A percentile compares a stretch with the other conserved stretches of the same genome.
phyloP scores from a whole-genome alignment of 768 basidiomycete species.

The Boletus rubroflammeus region DNA sequence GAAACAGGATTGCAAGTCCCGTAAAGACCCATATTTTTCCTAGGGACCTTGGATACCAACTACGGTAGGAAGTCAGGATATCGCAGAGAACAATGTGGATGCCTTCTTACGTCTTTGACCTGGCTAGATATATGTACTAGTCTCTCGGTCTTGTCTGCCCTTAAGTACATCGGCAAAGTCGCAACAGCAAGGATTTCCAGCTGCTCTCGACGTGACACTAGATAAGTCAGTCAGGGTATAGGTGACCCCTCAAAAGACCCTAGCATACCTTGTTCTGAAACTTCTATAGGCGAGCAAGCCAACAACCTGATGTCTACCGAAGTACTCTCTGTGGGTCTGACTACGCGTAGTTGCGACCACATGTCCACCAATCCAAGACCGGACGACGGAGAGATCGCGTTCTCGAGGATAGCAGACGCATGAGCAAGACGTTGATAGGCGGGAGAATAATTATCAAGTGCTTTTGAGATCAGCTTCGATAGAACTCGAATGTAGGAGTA shows the following conservation, averaged over 20 bases:
- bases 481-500: conserved; percentile 65
- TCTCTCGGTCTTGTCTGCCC: conserved; percentile 3
- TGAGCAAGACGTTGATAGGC: conserved; percentile 33
- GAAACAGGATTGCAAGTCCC: conserved; percentile 19
- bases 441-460: conserved; percentile 35
- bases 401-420: conserved; percentile 40
- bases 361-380: conserved; percentile 71
- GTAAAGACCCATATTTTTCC: neutral
- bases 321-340: conserved; percentile 12
- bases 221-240: neutral
- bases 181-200: conserved; percentile 24
- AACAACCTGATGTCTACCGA: conserved; percentile 20
- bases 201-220: conserved; percentile 24
- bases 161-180: conserved; percentile 16
- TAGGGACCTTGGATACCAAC: conserved; percentile 14
- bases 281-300: conserved; percentile 2
- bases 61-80: conserved; percentile 8
- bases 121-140: conserved; percentile 17
- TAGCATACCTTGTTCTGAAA: conserved; percentile 11
- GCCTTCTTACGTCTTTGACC: conserved; percentile 21
- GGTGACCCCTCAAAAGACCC: neutral
- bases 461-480: conserved; percentile 48
- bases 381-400: conserved; percentile 54
- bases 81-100: neutral
- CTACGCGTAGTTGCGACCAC: conserved; percentile 51